These are phyloP conservation scores for Aphanoascus verrucosus DNA, from an alignment of 2,329 filamentous ascomycete genomes.

Conservation along the genomic window DNA sequence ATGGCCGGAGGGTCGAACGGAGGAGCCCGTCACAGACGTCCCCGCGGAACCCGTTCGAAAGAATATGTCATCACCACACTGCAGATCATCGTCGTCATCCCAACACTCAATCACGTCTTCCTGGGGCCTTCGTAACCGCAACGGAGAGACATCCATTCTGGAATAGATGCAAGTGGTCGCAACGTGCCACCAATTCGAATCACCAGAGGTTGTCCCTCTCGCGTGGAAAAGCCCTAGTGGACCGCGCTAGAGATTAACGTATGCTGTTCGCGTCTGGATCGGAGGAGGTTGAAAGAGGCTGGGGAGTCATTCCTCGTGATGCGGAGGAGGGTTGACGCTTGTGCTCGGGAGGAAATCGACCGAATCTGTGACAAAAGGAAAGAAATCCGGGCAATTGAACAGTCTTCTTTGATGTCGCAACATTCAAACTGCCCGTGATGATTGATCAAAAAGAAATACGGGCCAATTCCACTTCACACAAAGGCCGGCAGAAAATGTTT, in stretches of 20 bases:
- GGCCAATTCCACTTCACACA: constrained; percentile 7
- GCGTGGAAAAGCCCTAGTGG: neutral
- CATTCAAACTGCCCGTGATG: constrained; percentile 4
- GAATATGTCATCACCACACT: constrained; percentile 38
- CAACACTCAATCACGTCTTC: constrained; percentile 38
- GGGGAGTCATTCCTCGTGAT: constrained; percentile 13
- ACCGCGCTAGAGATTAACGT: constrained; percentile 5
- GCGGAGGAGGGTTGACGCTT: neutral
- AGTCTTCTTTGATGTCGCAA: constrained; percentile 5
- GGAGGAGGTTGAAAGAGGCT: constrained; percentile 7
- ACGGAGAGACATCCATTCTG: constrained; percentile 31
- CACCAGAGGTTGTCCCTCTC: neutral
- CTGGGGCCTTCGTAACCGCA: constrained; percentile 25
- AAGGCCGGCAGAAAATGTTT: constrained; percentile 8
- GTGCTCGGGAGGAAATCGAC: neutral
- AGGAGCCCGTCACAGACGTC: constrained; percentile 37
- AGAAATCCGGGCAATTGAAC: neutral
- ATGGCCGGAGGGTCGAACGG: constrained; percentile 37
- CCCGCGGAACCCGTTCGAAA: constrained; percentile 37
- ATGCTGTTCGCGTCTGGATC: constrained; percentile 5
- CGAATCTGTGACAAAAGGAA: neutral
- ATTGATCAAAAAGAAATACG: neutral
- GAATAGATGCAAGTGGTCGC: neutral
- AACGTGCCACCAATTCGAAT: neutral
- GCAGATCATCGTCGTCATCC: constrained; percentile 41